Evolutionary conservation across 768 basidiomycete genomes (phyloP).

Genomic region (Trametes punicea): DNA sequence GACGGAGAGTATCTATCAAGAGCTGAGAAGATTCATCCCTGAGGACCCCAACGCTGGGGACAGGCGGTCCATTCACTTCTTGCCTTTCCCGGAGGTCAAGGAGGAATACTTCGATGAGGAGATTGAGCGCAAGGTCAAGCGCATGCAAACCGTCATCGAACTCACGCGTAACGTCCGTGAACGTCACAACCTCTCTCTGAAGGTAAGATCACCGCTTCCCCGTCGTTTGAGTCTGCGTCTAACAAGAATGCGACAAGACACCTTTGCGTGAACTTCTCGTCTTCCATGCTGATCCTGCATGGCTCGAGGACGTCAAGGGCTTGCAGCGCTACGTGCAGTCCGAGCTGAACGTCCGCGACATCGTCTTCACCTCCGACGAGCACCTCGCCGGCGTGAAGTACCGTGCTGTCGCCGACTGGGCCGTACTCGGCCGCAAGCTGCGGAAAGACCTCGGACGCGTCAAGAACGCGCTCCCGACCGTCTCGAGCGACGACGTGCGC

Average conservation of each 20-base stretch:
- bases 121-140: slow-evolving; percentile 91
- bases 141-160: slow-evolving; percentile 95
- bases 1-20: slow-evolving; percentile 95
- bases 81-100: slow-evolving; percentile 90
- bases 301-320: slow-evolving; percentile 80
- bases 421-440: slow-evolving; percentile 89
- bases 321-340: slow-evolving; percentile 88
- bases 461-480: slow-evolving; percentile 77
- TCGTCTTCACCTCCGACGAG: slow-evolving; percentile 90
- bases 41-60: slow-evolving; percentile 68
- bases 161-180: slow-evolving; percentile 87
- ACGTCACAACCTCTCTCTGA: slow-evolving; percentile 79
- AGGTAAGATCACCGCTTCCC: slow-evolving; percentile 46
- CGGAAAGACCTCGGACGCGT: slow-evolving; percentile 90
- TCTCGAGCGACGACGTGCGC: slow-evolving; percentile 83
- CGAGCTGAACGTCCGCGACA: slow-evolving; percentile 91
- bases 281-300: slow-evolving; percentile 85
- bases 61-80: slow-evolving; percentile 91
- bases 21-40: slow-evolving; percentile 81
- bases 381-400: slow-evolving; percentile 82
- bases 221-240: neutral
- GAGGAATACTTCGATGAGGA: slow-evolving; percentile 92
- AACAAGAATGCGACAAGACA: slow-evolving; percentile 47
- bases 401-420: slow-evolving; percentile 91
- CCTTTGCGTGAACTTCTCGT: slow-evolving; percentile 90